These are phyloP conservation scores for Colletotrichum sp. DNA, from an alignment of 2,329 filamentous ascomycete genomes.

Conservation along the genomic window DNA sequence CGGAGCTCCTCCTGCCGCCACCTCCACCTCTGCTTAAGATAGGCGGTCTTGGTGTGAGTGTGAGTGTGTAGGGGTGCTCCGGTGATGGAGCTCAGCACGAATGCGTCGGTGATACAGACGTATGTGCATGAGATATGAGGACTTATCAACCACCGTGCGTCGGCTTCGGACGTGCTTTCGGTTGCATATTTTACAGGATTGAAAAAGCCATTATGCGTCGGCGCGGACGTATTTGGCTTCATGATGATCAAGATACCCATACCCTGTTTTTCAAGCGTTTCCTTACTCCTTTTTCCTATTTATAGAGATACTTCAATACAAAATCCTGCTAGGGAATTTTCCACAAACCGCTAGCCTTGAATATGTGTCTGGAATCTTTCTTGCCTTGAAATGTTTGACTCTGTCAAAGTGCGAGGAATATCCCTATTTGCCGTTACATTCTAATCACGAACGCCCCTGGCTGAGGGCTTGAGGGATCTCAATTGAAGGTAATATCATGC, in stretches of 20 bases:
- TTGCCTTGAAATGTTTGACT: no score
- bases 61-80: not conserved
- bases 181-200: not conserved
- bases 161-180: not conserved
- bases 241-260: not conserved
- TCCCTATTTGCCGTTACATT: no score
- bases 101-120: not conserved
- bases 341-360: no score
- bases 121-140: not conserved
- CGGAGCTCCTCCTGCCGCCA: not conserved
- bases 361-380: no score
- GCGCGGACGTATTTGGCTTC: not conserved
- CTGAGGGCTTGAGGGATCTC: no score
- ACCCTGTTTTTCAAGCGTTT: not conserved
- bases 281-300: slow-evolving; percentile 29
- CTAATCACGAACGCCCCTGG: no score
- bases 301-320: slow-evolving; percentile 36
- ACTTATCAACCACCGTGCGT: not conserved
- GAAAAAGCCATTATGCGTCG: not conserved
- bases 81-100: not conserved
- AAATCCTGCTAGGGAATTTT: slow-evolving; percentile 29
- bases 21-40: not conserved
- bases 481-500: no score
- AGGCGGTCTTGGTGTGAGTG: not conserved
- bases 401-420: no score